Evolutionary conservation across 306 rosid species (phyloP).

Genomic region (Urtica urens): DNA sequence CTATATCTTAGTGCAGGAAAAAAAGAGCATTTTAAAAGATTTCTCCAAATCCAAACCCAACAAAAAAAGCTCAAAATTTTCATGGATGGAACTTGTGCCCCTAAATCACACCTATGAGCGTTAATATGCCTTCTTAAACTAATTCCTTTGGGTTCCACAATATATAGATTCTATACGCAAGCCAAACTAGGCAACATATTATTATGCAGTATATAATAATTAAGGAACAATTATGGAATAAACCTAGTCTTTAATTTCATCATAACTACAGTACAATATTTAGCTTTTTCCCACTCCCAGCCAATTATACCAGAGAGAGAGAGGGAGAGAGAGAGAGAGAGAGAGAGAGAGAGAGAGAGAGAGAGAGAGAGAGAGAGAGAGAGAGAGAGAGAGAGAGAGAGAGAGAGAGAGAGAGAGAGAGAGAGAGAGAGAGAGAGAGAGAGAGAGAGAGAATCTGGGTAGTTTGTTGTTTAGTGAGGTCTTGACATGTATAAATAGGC

Average conservation of each 20-base stretch:
- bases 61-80: conserved; percentile 15
- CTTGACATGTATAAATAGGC: conserved; percentile 39
- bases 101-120: conserved; percentile 30
- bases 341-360: too few species aligned
- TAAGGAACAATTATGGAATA: background rate
- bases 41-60: conserved; percentile 29
- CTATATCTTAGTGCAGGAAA: conserved; percentile 1
- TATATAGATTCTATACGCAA: conserved; percentile 72
- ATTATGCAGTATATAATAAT: conserved; percentile 8
- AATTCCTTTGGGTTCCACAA: conserved; percentile 44
- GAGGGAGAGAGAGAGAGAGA: too few species aligned
- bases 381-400: too few species aligned
- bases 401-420: too few species aligned
- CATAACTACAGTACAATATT: conserved; percentile 18
- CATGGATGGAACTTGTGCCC: conserved; percentile 37
- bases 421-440: conserved; percentile 17
- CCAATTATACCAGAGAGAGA: too few species aligned
- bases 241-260: too few species aligned
- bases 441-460: too few species aligned
- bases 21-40: conserved; percentile 30
- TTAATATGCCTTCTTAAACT: conserved; percentile 29
- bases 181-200: conserved; percentile 30
- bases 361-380: too few species aligned
- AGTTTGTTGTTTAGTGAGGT: conserved; percentile 44
- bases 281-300: conserved; percentile 30